phyloP scores from a whole-genome alignment of 768 basidiomycete genomes.

The Boletus subcaerulescens region DNA sequence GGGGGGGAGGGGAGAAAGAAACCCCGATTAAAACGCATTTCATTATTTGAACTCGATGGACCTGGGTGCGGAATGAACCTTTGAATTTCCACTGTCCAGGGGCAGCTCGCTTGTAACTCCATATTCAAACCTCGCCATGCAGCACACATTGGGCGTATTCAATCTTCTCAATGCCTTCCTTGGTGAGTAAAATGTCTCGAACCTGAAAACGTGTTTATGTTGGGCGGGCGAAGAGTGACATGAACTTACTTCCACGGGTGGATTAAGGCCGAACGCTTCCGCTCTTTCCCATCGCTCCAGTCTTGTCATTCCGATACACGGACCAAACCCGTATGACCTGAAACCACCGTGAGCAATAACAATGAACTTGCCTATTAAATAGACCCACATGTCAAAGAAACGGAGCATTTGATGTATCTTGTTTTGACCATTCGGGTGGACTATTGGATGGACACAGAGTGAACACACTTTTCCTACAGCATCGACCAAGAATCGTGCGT shows the following conservation, averaged over 20 bases:
- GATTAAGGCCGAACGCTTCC: constrained; percentile 68
- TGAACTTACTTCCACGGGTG: constrained; percentile 66
- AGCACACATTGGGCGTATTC: constrained; percentile 66
- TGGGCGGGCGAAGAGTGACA: neutral
- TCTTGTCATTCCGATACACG: constrained; percentile 75
- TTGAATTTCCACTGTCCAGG: neutral
- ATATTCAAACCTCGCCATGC: constrained; percentile 37
- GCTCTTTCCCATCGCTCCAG: constrained; percentile 90
- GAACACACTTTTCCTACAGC: neutral
- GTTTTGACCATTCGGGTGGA: constrained; percentile 61
- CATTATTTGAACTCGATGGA: neutral
- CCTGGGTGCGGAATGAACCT: neutral
- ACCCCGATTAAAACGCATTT: neutral
- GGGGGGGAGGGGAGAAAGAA: neutral
- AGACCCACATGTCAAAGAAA: constrained; percentile 69
- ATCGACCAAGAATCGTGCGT: neutral
- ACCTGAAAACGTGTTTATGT: constrained; percentile 45
- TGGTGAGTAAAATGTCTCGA: constrained; percentile 69
- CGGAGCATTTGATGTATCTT: constrained; percentile 70
- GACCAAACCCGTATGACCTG: constrained; percentile 78
- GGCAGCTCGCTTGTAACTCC: neutral
- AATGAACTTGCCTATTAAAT: neutral
- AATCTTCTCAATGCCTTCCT: constrained; percentile 53
- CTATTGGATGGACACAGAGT: constrained; percentile 35
- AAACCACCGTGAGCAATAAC: constrained; percentile 1